Evolutionary conservation across 2,329 filamentous ascomycete species (phyloP), one percentile per base, ranked within the genome.

Genomic region (Chrysosporium queenslandicum): DNA sequence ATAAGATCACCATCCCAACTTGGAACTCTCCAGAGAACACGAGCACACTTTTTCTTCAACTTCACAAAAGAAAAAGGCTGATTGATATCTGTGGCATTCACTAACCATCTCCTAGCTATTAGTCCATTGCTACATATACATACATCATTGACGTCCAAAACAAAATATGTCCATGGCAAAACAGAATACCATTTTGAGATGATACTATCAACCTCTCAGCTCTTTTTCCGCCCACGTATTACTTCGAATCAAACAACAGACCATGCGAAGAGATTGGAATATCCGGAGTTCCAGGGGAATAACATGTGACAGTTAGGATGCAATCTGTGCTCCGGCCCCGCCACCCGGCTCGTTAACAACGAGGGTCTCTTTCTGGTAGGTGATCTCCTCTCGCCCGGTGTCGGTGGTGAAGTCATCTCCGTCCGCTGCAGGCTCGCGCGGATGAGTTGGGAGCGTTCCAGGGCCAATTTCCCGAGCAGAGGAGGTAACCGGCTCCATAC

Each of bases 401-500:
- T 52, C 36, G 1, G 41, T 30, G 1, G 41, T 30, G 25, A 30
- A 52, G 11, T 27, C 29, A 9, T 50, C 52, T 18, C 30, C 50
- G 11, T 50, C 41, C 9, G 30, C 34, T 2, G 18, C 41, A 30
- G 12, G 5, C 5, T 54, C 46, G 11, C 46, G 25, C 21, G 39
- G 21, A 12, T 23, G 18, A 20, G 29, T 39, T 12, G 34, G 50
- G 9, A 52, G 50, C 41, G 32, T 52, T 8, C 42, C 29, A 11
- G 41, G n/a, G 1, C 50, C 49, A 14, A 50, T 16, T 4, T 25
- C 53, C 12, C 37, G 37, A 2, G 53, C 50, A 30, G 56, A 42
- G 14, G 52, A 47, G 14, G 68, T 64, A 50, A 84, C 74, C 2
- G 79, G 77, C 58, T 80, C 77, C 11, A 79, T 63, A 23, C 21